Evolutionary conservation across 2,329 filamentous ascomycete genomes (phyloP).

Genomic region (Arthrobotrys sphaeroides): DNA sequence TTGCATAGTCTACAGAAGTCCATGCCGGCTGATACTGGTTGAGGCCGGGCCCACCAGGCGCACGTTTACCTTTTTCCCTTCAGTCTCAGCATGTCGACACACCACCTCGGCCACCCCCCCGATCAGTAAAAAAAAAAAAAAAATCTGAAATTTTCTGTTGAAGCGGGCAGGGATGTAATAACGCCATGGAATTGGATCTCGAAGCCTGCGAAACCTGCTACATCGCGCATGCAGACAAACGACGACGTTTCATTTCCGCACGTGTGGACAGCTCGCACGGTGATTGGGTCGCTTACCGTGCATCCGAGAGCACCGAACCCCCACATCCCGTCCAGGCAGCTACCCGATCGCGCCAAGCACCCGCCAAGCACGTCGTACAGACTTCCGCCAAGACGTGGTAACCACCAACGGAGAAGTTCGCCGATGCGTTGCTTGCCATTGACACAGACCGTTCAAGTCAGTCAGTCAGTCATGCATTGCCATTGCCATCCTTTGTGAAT

Average conservation of each 20-base stretch:
- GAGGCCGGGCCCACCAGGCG: too few relatives aligned
- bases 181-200: slow-evolving; percentile 34
- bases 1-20: background rate
- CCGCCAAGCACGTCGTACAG: slow-evolving; percentile 29
- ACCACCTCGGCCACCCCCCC: too few relatives aligned
- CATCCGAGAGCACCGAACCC: slow-evolving; percentile 5
- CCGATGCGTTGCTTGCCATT: slow-evolving; percentile 33
- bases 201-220: background rate
- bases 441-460: too few relatives aligned
- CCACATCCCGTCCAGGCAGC: slow-evolving; percentile 45
- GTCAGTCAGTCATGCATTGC: too few relatives aligned
- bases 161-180: slow-evolving; percentile 15
- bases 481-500: too few relatives aligned
- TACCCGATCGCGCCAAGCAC: slow-evolving; percentile 49
- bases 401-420: slow-evolving; percentile 31
- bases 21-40: background rate
- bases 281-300: slow-evolving; percentile 44
- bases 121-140: background rate
- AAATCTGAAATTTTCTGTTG: slow-evolving; percentile 12
- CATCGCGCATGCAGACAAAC: too few relatives aligned
- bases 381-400: slow-evolving; percentile 21
- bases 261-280: slow-evolving; percentile 11
- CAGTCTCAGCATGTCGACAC: background rate
- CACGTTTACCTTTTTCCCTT: too few relatives aligned
- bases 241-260: slow-evolving; percentile 28